phyloP scores from a whole-genome alignment of 192 early-diverging fungal species.

The Coemansia sp. region DNA sequence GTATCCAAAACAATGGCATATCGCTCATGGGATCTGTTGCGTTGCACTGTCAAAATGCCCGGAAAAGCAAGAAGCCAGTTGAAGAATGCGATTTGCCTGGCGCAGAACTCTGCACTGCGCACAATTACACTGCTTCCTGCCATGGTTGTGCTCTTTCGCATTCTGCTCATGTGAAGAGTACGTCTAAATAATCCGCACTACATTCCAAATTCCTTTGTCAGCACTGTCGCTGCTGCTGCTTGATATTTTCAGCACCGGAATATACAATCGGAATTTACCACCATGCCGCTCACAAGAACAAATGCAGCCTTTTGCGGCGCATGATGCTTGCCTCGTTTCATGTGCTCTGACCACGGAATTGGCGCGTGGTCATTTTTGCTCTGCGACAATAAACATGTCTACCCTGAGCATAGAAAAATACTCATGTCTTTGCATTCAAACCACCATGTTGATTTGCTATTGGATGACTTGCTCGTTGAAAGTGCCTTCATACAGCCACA shows the following conservation, averaged over 20 bases:
- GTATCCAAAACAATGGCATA: slow-evolving; percentile 1
- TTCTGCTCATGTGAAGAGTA: slow-evolving; percentile 4
- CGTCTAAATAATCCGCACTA: background rate
- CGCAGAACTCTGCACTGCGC: background rate
- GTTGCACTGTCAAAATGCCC: slow-evolving; percentile 1
- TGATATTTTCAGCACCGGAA: slow-evolving; percentile 1
- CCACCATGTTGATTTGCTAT: background rate
- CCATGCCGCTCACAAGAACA: background rate
- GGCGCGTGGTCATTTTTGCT: slow-evolving; percentile 3
- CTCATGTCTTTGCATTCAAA: background rate
- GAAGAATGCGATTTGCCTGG: slow-evolving; percentile 3
- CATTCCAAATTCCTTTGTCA: background rate
- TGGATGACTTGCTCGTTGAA: background rate
- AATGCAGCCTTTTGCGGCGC: background rate
- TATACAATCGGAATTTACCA: slow-evolving; percentile 6
- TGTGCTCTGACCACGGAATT: background rate
- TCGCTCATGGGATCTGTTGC: background rate
- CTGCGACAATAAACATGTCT: background rate
- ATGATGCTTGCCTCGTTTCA: background rate
- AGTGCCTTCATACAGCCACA: background rate
- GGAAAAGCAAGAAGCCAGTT: slow-evolving; percentile 1
- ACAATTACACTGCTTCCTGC: background rate
- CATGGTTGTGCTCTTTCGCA: background rate
- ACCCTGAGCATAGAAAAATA: background rate
- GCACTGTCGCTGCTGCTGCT: background rate